Evolutionary conservation across 805 yeast species (phyloP).

Genomic region (Kodamaea hsintzibuensis): DNA sequence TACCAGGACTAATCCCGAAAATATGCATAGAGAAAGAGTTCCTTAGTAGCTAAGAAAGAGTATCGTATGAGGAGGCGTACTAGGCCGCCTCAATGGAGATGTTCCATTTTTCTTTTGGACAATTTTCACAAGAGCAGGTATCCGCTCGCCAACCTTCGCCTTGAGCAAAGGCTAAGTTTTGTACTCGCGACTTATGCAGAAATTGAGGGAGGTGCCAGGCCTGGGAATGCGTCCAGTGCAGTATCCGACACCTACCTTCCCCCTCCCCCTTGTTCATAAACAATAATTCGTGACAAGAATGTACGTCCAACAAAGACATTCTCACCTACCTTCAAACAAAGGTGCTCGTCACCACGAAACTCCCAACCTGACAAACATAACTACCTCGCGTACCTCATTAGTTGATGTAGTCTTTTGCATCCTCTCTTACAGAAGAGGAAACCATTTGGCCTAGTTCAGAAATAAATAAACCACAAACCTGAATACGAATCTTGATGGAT

Average conservation of each 20-base stretch:
- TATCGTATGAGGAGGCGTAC: slow-evolving; percentile 3
- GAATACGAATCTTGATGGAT: background rate
- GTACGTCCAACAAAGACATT: background rate
- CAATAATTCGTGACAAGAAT: background rate
- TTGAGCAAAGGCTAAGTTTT: background rate
- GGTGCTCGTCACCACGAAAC: background rate
- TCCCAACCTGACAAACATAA: background rate
- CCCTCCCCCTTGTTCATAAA: background rate
- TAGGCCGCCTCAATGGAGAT: background rate
- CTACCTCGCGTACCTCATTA: background rate
- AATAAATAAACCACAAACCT: no score
- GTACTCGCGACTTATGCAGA: slow-evolving; percentile 1
- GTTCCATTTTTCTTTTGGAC: slow-evolving; percentile 1
- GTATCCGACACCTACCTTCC: background rate
- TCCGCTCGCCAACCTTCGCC: slow-evolving; percentile 1
- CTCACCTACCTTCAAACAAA: background rate
- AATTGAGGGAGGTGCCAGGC: background rate
- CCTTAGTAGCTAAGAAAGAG: background rate
- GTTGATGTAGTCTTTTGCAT: background rate
- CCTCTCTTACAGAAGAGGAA: background rate
- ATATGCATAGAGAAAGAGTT: background rate
- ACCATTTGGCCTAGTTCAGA: background rate
- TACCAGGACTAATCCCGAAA: background rate
- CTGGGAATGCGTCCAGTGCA: background rate
- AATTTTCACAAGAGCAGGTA: background rate